Base-by-base conservation (phyloP, 2,329 filamentous ascomycete genomes). In the Aspergillus brunneoviolaceus region DNA sequence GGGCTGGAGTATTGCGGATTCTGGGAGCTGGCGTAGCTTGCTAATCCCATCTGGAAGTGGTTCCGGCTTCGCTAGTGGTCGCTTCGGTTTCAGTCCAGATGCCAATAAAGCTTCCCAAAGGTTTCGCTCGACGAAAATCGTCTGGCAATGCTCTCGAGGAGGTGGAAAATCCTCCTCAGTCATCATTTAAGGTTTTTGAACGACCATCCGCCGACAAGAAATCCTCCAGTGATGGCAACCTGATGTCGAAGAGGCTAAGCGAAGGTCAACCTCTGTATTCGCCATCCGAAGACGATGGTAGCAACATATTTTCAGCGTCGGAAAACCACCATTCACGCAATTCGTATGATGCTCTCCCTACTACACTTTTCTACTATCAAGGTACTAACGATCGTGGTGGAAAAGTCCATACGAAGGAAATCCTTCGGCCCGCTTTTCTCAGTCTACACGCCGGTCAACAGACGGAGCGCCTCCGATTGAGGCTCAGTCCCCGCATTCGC, bases 61-160 rank as follows among this genome's bases (percentile, higher is more conserved):
- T 60, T 48, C 55, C 54, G 54, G 52, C 49, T 57, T 64, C 55
- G 53, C 60, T 58, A 63, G 61, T 59, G 52, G 58, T 57, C 25
- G 56, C 45, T 52, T 58, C 50, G 19, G 45, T 57, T 27, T 62
- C 35, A 54, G 58, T 53, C 51, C 60, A 62, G 58, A 84, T 84
- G 82, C 82, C 82, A 69, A 84, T 83, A 71, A 84, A 84, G 72
- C 73, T 83, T 52, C 80, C 82, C 55, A 84, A 83, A 69, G 74
- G 77, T 60, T 84, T 85, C 68, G 73, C 74, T 65, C 79, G 82
- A 68, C 80, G 83, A 66, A 84, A 84, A 73, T 84, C 82, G 60
- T 81, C 82, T 61, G 82, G 80, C 51, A 83, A 84, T 74, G 78
- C 76, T 55, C 72, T 85, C 62, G 83, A 85, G 31, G 79, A 82